These are phyloP conservation scores for Fusarium equiseti DNA, from an alignment of 2,329 filamentous ascomycete genomes.

Conservation along the genomic window DNA sequence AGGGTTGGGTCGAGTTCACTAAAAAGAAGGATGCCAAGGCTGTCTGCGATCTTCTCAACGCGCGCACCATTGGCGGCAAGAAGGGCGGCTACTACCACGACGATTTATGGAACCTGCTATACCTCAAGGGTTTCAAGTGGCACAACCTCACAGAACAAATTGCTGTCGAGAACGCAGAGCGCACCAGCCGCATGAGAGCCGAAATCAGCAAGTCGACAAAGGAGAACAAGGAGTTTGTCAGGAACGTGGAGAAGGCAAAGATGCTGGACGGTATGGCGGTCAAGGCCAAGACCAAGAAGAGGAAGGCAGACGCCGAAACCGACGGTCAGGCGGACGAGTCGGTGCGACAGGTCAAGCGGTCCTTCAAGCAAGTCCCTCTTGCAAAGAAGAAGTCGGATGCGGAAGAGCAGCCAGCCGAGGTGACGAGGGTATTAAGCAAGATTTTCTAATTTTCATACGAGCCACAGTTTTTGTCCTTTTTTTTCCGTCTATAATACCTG, in stretches of 20 bases:
- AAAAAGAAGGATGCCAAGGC: slow-evolving; percentile 81
- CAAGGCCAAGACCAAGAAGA: slow-evolving; percentile 60
- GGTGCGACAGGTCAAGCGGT: slow-evolving; percentile 50
- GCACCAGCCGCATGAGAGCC: slow-evolving; percentile 78
- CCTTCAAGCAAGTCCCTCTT: slow-evolving; percentile 76
- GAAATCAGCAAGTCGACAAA: slow-evolving; percentile 80
- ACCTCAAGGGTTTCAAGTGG: slow-evolving; percentile 89
- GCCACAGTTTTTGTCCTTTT: slow-evolving; percentile 15
- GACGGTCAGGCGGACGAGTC: slow-evolving; percentile 41
- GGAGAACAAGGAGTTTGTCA: slow-evolving; percentile 85
- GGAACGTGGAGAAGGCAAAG: slow-evolving; percentile 84
- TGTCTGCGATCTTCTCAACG: slow-evolving; percentile 82
- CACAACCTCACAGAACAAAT: slow-evolving; percentile 80
- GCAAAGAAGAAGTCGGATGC: slow-evolving; percentile 62
- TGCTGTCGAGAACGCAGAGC: slow-evolving; percentile 82
- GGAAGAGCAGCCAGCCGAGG: slow-evolving; percentile 65
- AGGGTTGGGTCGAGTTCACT: slow-evolving; percentile 88
- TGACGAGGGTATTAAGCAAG: slow-evolving; percentile 72
- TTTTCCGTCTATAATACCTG: slow-evolving; percentile 23
- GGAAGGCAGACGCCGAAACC: slow-evolving; percentile 47
- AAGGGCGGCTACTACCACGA: slow-evolving; percentile 87
- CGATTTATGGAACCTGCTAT: slow-evolving; percentile 87
- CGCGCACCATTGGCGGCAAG: slow-evolving; percentile 82
- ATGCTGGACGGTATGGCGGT: slow-evolving; percentile 80
- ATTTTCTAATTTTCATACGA: slow-evolving; percentile 64